Evolutionary conservation across 106 monocot species (phyloP), one percentile per base, ranked within the genome.

Genomic region (Cymbidium sinense): DNA sequence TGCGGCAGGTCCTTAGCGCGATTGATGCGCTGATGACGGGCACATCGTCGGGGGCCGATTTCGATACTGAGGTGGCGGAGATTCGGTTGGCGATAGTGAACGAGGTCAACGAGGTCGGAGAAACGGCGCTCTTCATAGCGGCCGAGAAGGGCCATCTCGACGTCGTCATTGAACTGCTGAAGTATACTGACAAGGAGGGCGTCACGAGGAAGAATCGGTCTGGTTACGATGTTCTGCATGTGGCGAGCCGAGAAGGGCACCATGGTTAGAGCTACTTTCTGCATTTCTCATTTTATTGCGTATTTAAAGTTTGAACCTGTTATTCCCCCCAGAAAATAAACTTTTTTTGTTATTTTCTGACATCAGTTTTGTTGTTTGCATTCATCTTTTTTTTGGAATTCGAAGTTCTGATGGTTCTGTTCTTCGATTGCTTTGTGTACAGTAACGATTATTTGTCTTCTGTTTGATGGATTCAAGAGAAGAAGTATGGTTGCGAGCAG

Each of bases 191-290:
- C 10, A 70, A 50, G 71, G 84, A 84, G 76, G 39, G 80, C 34
- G 5, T 76, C 8, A 33, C 17, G 54, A 80, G 76, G 61, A 79
- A 80, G 80, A 84, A 84, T 28, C 50, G 58, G 25, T 80, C 84
- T 3, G 84, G 84, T 25, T 84, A 69, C 34, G 84, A 84, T 62
- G 84, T 75, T 15, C 64, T 84, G 25, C 84, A 80, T 62, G 76
- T 55, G 30, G 79, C 84, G 0, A 79, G 75, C 7, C 76, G 75
- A 58, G 43, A 30, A 36, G 84, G 84, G 18, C 84, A 84, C 43
- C 76, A 43, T 61, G 84, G 84, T 84, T 43, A 72, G 71, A 0
- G 37, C 17, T 37, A 8, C 37, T 71, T 71, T 71, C 67, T 34
- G 64, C 25, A 27, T 70, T 34, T 34, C 35, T 65, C 25, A 7